Percentiles rank a stretch among this genome's conserved stretches.
Evolutionary conservation across 2,329 filamentous ascomycete species (phyloP).

Genomic region (Akanthomyces dipterigenus): DNA sequence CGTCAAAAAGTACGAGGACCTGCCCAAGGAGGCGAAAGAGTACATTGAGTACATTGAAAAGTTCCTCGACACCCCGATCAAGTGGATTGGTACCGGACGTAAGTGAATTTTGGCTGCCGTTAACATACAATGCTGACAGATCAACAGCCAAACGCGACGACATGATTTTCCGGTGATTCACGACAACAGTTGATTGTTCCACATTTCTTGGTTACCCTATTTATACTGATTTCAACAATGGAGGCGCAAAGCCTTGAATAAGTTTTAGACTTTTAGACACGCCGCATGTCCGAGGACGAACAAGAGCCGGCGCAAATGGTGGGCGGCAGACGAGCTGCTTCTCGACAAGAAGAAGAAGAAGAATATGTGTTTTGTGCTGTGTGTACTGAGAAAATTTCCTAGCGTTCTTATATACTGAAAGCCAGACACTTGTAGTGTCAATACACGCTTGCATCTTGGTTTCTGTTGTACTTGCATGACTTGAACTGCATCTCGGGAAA

Average conservation of each 20-base stretch:
- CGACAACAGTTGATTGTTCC: background rate
- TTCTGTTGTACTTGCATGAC: no score
- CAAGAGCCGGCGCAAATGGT: background rate
- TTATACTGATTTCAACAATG: background rate
- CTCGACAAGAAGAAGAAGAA: background rate
- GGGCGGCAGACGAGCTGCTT: background rate
- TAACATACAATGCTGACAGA: background rate
- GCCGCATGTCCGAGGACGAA: background rate
- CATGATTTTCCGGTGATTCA: background rate
- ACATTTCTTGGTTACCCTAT: background rate
- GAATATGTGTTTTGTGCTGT: background rate
- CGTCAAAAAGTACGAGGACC: conserved; percentile 51
- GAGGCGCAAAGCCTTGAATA: background rate
- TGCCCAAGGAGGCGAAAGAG: conserved; percentile 56
- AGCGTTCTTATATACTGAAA: background rate
- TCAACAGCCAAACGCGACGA: background rate
- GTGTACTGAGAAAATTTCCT: background rate
- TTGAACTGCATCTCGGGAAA: no score
- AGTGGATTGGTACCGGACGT: conserved; percentile 58
- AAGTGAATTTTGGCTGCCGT: background rate
- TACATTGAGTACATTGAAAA: conserved; percentile 64
- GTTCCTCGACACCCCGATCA: conserved; percentile 55
- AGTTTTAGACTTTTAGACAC: background rate
- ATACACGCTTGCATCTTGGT: background rate
- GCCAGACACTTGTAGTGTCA: background rate